Evolutionary conservation across 257 asterid genomes (phyloP), one percentile per base, ranked within the genome.

Genomic region (Capsicum baccatum): DNA sequence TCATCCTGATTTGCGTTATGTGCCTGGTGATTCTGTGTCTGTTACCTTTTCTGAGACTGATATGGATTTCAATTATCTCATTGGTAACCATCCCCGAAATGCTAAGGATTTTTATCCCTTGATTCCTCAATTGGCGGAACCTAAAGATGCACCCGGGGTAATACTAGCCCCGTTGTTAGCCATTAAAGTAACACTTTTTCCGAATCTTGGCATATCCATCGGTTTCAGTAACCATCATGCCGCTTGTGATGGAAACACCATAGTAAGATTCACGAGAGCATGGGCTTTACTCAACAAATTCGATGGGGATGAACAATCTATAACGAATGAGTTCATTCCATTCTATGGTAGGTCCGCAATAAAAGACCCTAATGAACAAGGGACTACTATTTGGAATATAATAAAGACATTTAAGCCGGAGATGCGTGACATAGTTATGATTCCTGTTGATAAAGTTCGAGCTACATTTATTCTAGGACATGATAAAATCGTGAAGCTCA

Each of bases 111-210:
- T 73, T n/a, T 33, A 73, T 47, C 42, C 48, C 85, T 50, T 76
- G 15, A 59, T 85, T 58, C 88, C 79, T 14, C 26, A 48, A 8
- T 17, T 87, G 26, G 59, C 78, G 3, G 52, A 55, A n/a, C 68
- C 82, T 11, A 48, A 54, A 19, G 11, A 44, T 19, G 10, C 55
- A 12, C 11, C 67, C 0, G 50, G 80, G 14, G 13, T 62, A 9
- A 76, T n/a, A 79, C 14, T 42, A 17, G 52, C 82, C n/a, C 86
- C 66, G 3, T 52, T 79, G 16, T 59, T 85, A 1, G 84, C 90
- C 16, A 21, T 87, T 42, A 85, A 85, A 62, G 86, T 87, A 9
- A 85, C 90, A 3, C 12, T 85, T 7, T 85, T 87, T 62, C 79
- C 83, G 0, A 84, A 80, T 39, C 17, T 3, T 21, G 90, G 90